Base-by-base conservation (phyloP, 139 green algal genomes). In the Volvox reticuliferus region DNA sequence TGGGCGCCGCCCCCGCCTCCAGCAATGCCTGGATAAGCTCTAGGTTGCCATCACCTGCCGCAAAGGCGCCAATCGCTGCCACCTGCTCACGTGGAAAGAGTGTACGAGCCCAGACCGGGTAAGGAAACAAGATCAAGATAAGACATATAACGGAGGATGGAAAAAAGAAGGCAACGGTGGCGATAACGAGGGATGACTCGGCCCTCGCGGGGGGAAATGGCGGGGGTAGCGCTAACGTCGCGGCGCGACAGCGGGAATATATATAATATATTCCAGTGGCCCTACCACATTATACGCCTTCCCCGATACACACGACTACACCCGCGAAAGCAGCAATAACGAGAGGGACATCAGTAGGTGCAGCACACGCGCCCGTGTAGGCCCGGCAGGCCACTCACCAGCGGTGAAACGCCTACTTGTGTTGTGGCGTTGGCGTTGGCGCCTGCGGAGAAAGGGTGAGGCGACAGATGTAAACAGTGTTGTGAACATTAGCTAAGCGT, bases 1-100 rank as follows among this genome's bases (percentile, higher is more conserved):
- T 82, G 37, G 84, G 69, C 1, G 16, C 26, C 13, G 84, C 84
- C 36, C 69, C 84, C 37, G 84, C 84, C 5, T 82, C 37, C 84
- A 89, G 84, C 84, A 89, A 44, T 36, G 69, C 69, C 17, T 30
- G 37, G 28, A 89, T 89, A 44, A 89, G 84, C 37, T 89, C 69
- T 67, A 89, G 84, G 68, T 89, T 82, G 84, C 84, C 84, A 30
- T 89, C 84, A 12, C 84, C 69, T 1, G 69, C 28, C 1, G 84
- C 84, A 28, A 89, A 82, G 69, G 84, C 84, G 26, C 83, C 83
- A 33, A 88, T 88, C 44, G 79, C 79, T 2, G 79, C 79, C 12
- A 86, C 79, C 79, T 86, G 79, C 20, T 21, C 33, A 36, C 33
- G 76, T 33, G 76, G 76, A 55, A 9, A 55, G 44, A 55, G 44